Base-by-base conservation (phyloP, 2,329 filamentous ascomycete species). In the Gremmenia infestans region DNA sequence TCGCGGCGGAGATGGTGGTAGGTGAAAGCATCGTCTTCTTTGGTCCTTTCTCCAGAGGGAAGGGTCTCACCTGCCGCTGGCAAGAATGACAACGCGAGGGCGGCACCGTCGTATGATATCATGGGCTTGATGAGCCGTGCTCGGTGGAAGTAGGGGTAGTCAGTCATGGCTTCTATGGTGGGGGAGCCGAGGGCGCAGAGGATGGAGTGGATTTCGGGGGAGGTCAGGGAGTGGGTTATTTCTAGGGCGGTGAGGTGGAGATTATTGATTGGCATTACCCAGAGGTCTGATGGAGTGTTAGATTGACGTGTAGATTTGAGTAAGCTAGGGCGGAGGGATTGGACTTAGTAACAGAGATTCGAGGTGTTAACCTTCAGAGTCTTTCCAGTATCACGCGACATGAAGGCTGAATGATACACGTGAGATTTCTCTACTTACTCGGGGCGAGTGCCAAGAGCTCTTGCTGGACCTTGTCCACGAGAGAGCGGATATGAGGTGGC, bases 1-100 rank as follows among this genome's bases (percentile, higher is more conserved):
- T 96, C 91, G 4, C 87, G 81, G 2, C 93, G 85, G 8, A 97
- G 81, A 71, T 97, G 93, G 69, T 97, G 93, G 70, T 97, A 97
- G 0, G 88, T 92, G 72, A 90, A 97, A 1, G 63, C 67, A 62
- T 94, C 88, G 17, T 82, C 79, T 40, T 78, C 72, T 15, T 75
- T 69, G 14, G 71, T 58, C 22, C 12, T 35, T 19, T 45, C 51
- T 3, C 50, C 37, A 4, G 66, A 65, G n/a, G 64, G 60, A 1
- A 69, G 62, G 1, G 70, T 65, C 73, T 91, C 87, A 11, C 83
- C 85, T 4, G 84, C 80, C 0, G 89, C 90, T 0, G 93, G 92
- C 1, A 97, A 75, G 72, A 95, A 97, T 25, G 89, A 94, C 36
- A 97, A 73, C 1, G 93, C 93, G 54, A 97, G 78, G 15, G 91